A percentile compares a stretch with the other conserved stretches of the same genome.
These are phyloP conservation scores for Leonotis leonurus DNA, from an alignment of 257 asterid species.

Conservation along the genomic window DNA sequence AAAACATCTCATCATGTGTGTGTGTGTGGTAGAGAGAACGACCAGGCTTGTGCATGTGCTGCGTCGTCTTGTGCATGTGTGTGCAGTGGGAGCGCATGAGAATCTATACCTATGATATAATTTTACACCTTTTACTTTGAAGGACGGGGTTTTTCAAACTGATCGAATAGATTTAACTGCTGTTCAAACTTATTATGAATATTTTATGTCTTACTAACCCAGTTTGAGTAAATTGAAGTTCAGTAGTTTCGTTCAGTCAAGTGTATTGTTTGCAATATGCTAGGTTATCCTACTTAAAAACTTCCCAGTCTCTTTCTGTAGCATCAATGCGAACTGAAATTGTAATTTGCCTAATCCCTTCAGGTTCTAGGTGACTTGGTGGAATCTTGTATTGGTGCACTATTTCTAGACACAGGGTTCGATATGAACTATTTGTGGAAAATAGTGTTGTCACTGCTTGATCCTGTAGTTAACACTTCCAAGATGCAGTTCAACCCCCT, in stretches of 20 bases:
- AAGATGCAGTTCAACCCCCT: conserved; percentile 59
- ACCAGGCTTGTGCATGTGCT: too few species aligned
- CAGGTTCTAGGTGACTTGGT: conserved; percentile 96
- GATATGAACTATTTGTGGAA: conserved; percentile 63
- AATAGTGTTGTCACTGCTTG: conserved; percentile 53
- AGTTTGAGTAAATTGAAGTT: background rate
- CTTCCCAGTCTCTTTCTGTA: background rate
- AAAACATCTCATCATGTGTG: too few species aligned
- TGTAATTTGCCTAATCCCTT: conserved; percentile 12
- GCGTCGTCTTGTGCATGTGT: background rate
- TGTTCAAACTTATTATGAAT: background rate
- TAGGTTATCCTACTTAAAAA: background rate
- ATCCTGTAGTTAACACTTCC: conserved; percentile 53
- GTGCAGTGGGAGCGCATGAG: background rate
- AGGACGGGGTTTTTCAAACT: background rate
- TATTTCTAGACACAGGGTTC: conserved; percentile 73
- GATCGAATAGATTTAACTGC: background rate
- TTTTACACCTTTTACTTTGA: background rate
- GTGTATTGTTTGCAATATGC: background rate
- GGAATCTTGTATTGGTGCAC: conserved; percentile 89
- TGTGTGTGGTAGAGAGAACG: too few species aligned
- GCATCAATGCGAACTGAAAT: conserved; percentile 12
- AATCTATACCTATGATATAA: too few species aligned
- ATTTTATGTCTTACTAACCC: background rate
- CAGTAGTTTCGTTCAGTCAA: background rate